Percentiles rank a stretch among this genome's conserved stretches.
phyloP scores from a whole-genome alignment of 2,329 filamentous ascomycete genomes.

The Ophiostoma populinum region DNA sequence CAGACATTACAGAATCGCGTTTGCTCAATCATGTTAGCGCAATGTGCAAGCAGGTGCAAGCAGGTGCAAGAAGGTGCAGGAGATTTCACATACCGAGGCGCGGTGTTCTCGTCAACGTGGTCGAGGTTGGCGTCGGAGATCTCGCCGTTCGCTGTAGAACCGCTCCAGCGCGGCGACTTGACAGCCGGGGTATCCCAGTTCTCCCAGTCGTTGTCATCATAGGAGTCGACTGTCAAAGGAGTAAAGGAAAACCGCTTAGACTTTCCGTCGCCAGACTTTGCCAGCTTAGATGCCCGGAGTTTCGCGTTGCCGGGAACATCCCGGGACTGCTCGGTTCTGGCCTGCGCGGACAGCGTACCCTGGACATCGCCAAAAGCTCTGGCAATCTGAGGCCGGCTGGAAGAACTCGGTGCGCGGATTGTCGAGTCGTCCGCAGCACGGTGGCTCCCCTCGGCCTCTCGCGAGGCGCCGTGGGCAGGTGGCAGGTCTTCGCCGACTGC shows the following conservation, averaged over 20 bases:
- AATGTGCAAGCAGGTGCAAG: no score
- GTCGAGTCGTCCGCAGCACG: conserved; percentile 16
- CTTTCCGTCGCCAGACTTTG: conserved; percentile 13
- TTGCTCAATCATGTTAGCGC: conserved; percentile 4
- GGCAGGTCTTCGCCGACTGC: conserved; percentile 87
- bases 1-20: conserved; percentile 1
- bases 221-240: conserved; percentile 35
- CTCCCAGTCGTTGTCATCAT: conserved; percentile 46
- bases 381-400: conserved; percentile 23
- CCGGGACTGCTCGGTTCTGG: no score
- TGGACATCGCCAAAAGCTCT: no score
- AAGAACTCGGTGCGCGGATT: background rate
- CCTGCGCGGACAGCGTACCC: no score
- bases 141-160: conserved; percentile 36
- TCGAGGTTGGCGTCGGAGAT: conserved; percentile 25
- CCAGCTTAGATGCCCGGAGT: no score
- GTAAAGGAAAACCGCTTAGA: conserved; percentile 42
- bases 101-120: conserved; percentile 26
- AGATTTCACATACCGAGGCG: conserved; percentile 26
- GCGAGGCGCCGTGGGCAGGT: conserved; percentile 20
- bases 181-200: conserved; percentile 42
- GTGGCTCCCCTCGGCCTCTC: background rate
- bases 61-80: no score
- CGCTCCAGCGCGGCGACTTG: conserved; percentile 43
- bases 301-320: no score